Base-by-base conservation (phyloP, 164 flowering plant species). In the Magnolia changhungtana region DNA sequence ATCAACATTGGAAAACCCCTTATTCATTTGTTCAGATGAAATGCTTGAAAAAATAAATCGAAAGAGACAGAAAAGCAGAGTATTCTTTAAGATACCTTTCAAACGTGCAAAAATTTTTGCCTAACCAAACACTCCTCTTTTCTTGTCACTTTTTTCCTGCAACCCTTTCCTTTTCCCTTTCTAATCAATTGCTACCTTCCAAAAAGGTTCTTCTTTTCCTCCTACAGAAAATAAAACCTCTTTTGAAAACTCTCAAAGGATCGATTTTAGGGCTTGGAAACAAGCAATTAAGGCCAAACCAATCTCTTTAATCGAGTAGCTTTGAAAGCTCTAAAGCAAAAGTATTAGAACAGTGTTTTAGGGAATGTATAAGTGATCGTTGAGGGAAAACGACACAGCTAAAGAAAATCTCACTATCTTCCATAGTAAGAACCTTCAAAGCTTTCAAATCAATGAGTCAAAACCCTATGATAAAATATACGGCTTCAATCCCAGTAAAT, bases 1-100 rank as follows among this genome's bases (percentile, higher is more conserved):
- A 65, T 49, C 72, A 58, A 55, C 71, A 67, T 67, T 76, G 88
- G 84, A 80, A 84, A 79, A 81, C 82, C 86, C 75, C 81, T 82
- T 73, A 78, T 67, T 77, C 80, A 72, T 70, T 65, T 37, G 29
- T 74, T 71, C 80, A 21, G 77, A 75, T 73, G 75, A 80, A 75
- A 19, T 72, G 69, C 77, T 31, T 13, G 63, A 61, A 73, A 67
- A 75, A 50, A 23, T 63, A 14, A 59, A 58, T 37, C 45, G 45
- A 4, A 14, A 20, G 65, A 37, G 37, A 19, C 72, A 55, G 61
- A 55, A 55, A 55, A 63, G 20, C 16, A 13, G 11, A 8, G 67
- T 3, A 64, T 18, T 21, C 67, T 16, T 29, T 24, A 13, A 19
- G 45, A 49, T n/a, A 13, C 9, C n/a, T 76, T 21, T 13, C 10